phyloP scores from a whole-genome alignment of 331 rosid genomes.

The Rosa hybrid region DNA sequence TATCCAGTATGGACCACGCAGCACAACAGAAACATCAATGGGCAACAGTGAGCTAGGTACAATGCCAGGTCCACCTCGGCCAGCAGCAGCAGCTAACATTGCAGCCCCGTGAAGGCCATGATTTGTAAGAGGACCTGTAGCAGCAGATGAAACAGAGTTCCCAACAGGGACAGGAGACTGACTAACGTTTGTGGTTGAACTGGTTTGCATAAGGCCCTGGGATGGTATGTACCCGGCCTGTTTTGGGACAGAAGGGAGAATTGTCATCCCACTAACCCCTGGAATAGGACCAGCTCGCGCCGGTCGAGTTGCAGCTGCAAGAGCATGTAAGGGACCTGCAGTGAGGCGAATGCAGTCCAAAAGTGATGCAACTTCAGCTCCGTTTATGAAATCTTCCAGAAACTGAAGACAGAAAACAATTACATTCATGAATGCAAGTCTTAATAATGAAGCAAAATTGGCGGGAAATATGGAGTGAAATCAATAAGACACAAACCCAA shows the following conservation, averaged over 20 bases:
- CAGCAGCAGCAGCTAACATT: slow-evolving; percentile 85
- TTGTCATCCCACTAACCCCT: slow-evolving; percentile 63
- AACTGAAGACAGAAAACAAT: slow-evolving; percentile 57
- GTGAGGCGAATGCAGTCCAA: slow-evolving; percentile 99
- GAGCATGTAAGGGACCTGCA: slow-evolving; percentile 97
- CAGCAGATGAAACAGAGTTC: slow-evolving; percentile 48
- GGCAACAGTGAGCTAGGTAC: slow-evolving; percentile 98
- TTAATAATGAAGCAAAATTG: background rate
- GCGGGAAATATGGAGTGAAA: background rate
- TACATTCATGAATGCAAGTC: slow-evolving; percentile 6
- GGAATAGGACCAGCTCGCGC: slow-evolving; percentile 98
- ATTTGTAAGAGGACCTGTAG: slow-evolving; percentile 56
- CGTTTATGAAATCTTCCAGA: slow-evolving; percentile 96
- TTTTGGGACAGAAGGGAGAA: slow-evolving; percentile 77
- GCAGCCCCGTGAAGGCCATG: slow-evolving; percentile 69
- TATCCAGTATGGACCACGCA: slow-evolving; percentile 98
- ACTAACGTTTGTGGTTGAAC: slow-evolving; percentile 46
- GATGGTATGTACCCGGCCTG: slow-evolving; percentile 69
- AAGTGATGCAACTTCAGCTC: slow-evolving; percentile 96
- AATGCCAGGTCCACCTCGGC: slow-evolving; percentile 98
- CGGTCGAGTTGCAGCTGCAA: slow-evolving; percentile 96
- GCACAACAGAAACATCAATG: slow-evolving; percentile 97
- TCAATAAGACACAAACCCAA: background rate
- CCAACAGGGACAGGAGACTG: slow-evolving; percentile 59
- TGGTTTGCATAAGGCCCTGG: slow-evolving; percentile 65